Evolutionary conservation across 2,329 filamentous ascomycete species (phyloP), one percentile per base, ranked within the genome.

Genomic region (Neopestalotiopsis sp.): DNA sequence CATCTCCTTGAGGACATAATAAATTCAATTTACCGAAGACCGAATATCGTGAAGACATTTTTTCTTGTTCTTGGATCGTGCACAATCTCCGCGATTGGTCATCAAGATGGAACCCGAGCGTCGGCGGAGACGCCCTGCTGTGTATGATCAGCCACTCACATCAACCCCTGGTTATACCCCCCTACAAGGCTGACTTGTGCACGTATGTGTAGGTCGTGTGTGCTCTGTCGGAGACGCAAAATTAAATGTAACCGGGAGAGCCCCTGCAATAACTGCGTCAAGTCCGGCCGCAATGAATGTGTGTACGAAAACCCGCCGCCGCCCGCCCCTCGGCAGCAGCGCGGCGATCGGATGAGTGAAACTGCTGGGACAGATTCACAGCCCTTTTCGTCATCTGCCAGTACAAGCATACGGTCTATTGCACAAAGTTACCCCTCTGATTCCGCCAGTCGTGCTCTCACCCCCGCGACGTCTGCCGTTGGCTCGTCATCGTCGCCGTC

Each of bases 261-360:
- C 9, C 89, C 89, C 0, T 91, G 89, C 73, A 85, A 80, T 70
- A 89, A 89, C 70, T 91, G 89, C 73, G 66, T 85, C 14, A 85
- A 85, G 71, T 86, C 87, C 6, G 84, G 83, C 69, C 86, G 83
- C 49, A 79, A 82, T 1, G 79, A 80, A 57, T 91, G 89, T 73
- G 81, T 85, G 1, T 91, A 74, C 68, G 71, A 76, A 12, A 74
- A 34, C 13, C 34, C 17, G 4, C 20, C 34, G 20, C 72, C 28
- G 74, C 73, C 20, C 42, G 69, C 30, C 53, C 20, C 34, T 6
- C 32, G 32, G 13, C 56, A 56, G 20, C 34, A 7, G 10, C 32
- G 34, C 9, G 10, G 13, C 53, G n/a, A 14, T 28, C 28, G 56
- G 14, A n/a, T 20, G n/a, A 24, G 34, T 34, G 34, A 67, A 14